These are phyloP conservation scores for Neoboletus brunneissimus DNA, from an alignment of 768 basidiomycete genomes.

Conservation along the genomic window DNA sequence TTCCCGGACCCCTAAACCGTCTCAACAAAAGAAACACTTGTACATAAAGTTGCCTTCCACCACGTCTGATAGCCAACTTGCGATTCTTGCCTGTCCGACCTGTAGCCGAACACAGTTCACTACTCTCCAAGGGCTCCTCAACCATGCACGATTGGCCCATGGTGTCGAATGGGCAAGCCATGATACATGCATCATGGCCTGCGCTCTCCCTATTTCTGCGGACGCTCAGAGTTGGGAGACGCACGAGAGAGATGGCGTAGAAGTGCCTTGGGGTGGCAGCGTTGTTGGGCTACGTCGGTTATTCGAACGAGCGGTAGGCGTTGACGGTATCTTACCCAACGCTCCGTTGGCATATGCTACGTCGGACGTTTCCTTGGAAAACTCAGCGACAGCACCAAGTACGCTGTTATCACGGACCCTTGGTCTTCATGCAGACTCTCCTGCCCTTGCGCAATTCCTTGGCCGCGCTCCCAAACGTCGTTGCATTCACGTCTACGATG, in stretches of 20 bases:
- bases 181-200: slow-evolving; percentile 48
- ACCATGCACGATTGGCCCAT: slow-evolving; percentile 51
- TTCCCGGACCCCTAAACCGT: slow-evolving; percentile 26
- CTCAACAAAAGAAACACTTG: slow-evolving; percentile 36
- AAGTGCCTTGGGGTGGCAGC: slow-evolving; percentile 31
- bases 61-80: slow-evolving; percentile 29
- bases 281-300: slow-evolving; percentile 46
- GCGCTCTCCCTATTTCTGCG: slow-evolving; percentile 36
- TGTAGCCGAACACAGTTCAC: slow-evolving; percentile 48
- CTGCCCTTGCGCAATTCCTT: slow-evolving; percentile 50
- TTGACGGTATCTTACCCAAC: slow-evolving; percentile 22
- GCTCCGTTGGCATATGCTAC: neutral
- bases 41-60: slow-evolving; percentile 38
- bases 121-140: slow-evolving; percentile 50
- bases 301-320: slow-evolving; percentile 51
- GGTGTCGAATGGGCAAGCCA: slow-evolving; percentile 48
- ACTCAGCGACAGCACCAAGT: slow-evolving; percentile 21
- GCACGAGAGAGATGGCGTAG: slow-evolving; percentile 39
- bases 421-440: slow-evolving; percentile 50
- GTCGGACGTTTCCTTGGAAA: slow-evolving; percentile 4
- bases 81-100: slow-evolving; percentile 40
- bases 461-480: slow-evolving; percentile 43
- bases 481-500: slow-evolving; percentile 37
- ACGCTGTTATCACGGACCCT: slow-evolving; percentile 47
- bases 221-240: slow-evolving; percentile 35